Percentiles rank a stretch among this genome's conserved stretches.
phyloP scores from a whole-genome alignment of 2,329 filamentous ascomycete species.

The Seiridium unicorne region DNA sequence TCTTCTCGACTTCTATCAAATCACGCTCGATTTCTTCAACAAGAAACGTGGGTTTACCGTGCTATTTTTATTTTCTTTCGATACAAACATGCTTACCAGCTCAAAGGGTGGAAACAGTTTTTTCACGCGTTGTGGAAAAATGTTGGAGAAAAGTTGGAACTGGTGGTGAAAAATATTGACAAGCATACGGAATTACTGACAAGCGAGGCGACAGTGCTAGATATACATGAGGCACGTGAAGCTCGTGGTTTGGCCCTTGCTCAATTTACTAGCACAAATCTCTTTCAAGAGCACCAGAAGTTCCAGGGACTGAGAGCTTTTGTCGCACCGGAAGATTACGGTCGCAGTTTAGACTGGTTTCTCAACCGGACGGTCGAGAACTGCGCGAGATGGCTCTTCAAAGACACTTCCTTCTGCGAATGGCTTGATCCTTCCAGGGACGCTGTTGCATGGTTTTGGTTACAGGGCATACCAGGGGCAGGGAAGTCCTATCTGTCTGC shows the following conservation, averaged over 20 bases:
- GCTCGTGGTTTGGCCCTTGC: too few species aligned
- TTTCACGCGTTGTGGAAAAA: neutral
- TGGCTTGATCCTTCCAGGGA: conserved; percentile 12
- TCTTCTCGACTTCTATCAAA: too few species aligned
- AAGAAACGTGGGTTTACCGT: conserved; percentile 34
- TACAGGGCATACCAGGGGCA: conserved; percentile 22
- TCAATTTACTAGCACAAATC: too few species aligned
- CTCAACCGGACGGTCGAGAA: too few species aligned
- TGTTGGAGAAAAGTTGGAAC: conserved; percentile 18
- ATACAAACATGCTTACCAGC: conserved; percentile 17
- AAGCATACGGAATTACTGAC: too few species aligned
- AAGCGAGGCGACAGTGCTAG: too few species aligned
- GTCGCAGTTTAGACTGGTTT: too few species aligned
- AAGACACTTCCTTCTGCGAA: conserved; percentile 9
- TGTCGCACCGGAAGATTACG: too few species aligned
- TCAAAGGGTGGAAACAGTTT: neutral
- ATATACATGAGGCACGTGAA: too few species aligned
- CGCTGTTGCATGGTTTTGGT: conserved; percentile 14
- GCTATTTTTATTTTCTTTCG: conserved; percentile 29
- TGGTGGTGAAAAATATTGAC: neutral
- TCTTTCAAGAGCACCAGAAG: too few species aligned
- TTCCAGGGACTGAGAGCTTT: too few species aligned
- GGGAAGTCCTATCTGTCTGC: conserved; percentile 10
- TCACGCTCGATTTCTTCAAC: conserved; percentile 22
- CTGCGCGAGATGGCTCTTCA: conserved; percentile 9